Percentiles rank a stretch among this genome's conserved stretches.
Evolutionary conservation across 2,329 filamentous ascomycete genomes (phyloP).

Genomic region (Diaporthe citriasiana): DNA sequence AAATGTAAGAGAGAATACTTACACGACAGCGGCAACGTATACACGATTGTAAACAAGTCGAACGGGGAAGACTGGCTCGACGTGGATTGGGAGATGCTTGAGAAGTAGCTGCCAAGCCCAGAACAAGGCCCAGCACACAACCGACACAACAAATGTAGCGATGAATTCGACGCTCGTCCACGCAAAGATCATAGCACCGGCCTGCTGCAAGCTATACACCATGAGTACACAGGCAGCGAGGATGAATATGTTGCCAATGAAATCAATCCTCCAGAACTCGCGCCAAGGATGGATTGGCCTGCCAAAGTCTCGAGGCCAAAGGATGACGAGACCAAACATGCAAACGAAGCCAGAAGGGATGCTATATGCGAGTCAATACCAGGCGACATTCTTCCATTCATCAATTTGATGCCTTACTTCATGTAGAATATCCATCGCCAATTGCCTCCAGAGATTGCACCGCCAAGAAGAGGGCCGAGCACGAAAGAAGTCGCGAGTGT

Average conservation of each 20-base stretch:
- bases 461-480: conserved; percentile 70
- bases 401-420: conserved; percentile 60
- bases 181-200: conserved; percentile 63
- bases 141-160: conserved; percentile 61
- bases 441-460: conserved; percentile 65
- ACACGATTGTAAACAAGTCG: conserved; percentile 62
- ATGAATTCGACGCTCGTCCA: conserved; percentile 69
- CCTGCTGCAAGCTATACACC: conserved; percentile 70
- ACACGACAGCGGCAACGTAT: conserved; percentile 66
- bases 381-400: background rate
- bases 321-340: conserved; percentile 59
- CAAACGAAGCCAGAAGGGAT: conserved; percentile 37
- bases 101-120: conserved; percentile 65
- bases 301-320: conserved; percentile 59
- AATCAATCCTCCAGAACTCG: conserved; percentile 64
- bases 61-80: conserved; percentile 70
- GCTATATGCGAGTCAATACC: conserved; percentile 40
- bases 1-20: conserved; percentile 46
- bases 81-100: conserved; percentile 53
- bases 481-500: conserved; percentile 71
- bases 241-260: conserved; percentile 65
- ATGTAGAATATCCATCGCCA: conserved; percentile 75
- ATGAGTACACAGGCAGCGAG: conserved; percentile 66
- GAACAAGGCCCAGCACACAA: conserved; percentile 63
- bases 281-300: conserved; percentile 55